phyloP scores from a whole-genome alignment of 306 rosid genomes.

The Prinsepia uniflora region DNA sequence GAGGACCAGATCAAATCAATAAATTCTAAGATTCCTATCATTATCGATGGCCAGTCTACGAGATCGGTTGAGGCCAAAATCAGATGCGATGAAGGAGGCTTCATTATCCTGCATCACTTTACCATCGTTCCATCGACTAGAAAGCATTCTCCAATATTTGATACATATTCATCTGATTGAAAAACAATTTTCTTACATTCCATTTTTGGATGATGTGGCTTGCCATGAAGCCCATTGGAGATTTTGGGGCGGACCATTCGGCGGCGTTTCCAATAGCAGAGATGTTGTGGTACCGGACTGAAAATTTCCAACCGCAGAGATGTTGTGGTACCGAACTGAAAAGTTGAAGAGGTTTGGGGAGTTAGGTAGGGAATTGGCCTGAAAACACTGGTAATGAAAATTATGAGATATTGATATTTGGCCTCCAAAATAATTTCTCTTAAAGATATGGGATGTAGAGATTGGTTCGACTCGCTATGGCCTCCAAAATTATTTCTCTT shows the following conservation, averaged over 20 bases:
- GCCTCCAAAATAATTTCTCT: no score
- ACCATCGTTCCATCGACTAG: constrained; percentile 30
- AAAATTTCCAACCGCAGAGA: constrained; percentile 62
- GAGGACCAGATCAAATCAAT: constrained; percentile 38
- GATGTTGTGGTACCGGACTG: constrained; percentile 44
- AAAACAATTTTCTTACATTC: constrained; percentile 16
- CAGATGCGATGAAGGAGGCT: constrained; percentile 34
- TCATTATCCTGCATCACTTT: constrained; percentile 23
- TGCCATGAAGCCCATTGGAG: no score
- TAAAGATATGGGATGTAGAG: no score
- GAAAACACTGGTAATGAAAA: no score
- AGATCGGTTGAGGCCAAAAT: constrained; percentile 38
- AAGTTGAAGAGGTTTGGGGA: constrained; percentile 38
- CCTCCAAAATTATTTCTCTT: no score
- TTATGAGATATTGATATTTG: no score
- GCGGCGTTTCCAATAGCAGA: constrained; percentile 48
- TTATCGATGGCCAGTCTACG: constrained; percentile 54
- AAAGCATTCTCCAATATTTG: constrained; percentile 14
- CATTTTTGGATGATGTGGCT: no score
- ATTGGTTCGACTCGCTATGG: no score
- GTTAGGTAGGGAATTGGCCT: constrained; percentile 4
- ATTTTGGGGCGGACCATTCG: constrained; percentile 44
- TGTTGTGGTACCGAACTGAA: constrained; percentile 49
- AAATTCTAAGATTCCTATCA: constrained; percentile 65
- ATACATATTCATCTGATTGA: constrained; percentile 29